A percentile compares a stretch with the other conserved stretches of the same genome.
These are phyloP conservation scores for Penicillium ochrochloron DNA, from an alignment of 495 filamentous ascomycete genomes.

Conservation along the genomic window DNA sequence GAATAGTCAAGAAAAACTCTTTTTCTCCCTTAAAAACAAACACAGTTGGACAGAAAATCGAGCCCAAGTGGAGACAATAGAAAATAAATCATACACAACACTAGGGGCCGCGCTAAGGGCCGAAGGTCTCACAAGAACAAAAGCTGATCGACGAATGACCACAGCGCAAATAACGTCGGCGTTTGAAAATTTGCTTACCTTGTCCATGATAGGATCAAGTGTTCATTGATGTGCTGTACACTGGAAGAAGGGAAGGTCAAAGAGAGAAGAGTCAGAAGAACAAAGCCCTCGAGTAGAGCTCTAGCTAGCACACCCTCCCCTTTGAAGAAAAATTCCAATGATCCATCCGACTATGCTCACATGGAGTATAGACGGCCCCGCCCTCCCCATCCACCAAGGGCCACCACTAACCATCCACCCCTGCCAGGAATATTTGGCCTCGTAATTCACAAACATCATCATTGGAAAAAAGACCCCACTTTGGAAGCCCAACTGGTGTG, in stretches of 20 bases:
- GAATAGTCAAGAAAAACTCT: not conserved
- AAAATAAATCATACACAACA: constrained; percentile 29
- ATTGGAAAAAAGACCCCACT: constrained; percentile 30
- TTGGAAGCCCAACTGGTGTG: constrained; percentile 37
- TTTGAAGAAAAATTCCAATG: not conserved
- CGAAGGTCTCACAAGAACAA: constrained; percentile 33
- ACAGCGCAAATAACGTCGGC: constrained; percentile 20
- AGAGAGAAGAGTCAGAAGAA: not conserved
- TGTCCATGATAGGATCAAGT: constrained; percentile 5
- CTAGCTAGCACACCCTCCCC: not conserved
- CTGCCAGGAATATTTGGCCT: constrained; percentile 25
- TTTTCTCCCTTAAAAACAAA: not conserved
- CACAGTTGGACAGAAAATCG: constrained; percentile 6
- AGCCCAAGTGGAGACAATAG: constrained; percentile 25
- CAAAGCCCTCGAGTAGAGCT: not conserved
- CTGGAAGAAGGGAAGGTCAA: constrained; percentile 2
- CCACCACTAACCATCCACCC: not conserved
- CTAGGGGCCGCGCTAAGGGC: constrained; percentile 36
- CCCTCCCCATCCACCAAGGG: not conserved
- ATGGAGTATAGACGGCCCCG: constrained; percentile 1
- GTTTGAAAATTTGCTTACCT: constrained; percentile 20
- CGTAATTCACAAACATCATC: constrained; percentile 30
- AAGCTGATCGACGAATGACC: constrained; percentile 45
- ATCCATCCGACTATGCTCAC: constrained; percentile 15
- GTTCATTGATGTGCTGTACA: not conserved